Conservation (phyloP, 2,329 filamentous ascomycete species). For the Zasmidium citrigriseum region DNA sequence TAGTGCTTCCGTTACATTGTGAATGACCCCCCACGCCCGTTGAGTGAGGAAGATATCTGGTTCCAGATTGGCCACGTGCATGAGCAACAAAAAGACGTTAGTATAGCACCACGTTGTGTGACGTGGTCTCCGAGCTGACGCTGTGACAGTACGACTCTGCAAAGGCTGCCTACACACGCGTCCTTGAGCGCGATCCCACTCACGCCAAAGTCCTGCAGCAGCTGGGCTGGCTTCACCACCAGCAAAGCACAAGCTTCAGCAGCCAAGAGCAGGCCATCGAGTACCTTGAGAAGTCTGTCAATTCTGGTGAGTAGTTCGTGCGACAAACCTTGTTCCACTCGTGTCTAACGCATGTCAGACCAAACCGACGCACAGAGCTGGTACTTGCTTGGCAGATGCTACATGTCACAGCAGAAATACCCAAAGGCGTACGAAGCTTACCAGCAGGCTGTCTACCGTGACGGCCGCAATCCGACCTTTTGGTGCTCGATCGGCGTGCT, state of each 20-base stretch:
- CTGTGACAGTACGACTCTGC: slow-evolving; percentile 78
- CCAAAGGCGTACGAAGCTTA: slow-evolving; percentile 98
- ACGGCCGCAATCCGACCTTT: slow-evolving; percentile 96
- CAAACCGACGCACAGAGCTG: slow-evolving; percentile 96
- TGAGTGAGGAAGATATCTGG: slow-evolving; percentile 98
- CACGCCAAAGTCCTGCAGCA: slow-evolving; percentile 98
- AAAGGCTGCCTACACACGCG: slow-evolving; percentile 87
- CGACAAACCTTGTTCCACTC: background rate
- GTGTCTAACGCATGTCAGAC: slow-evolving; percentile 56
- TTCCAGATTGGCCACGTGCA: slow-evolving; percentile 99
- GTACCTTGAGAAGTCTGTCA: slow-evolving; percentile 94
- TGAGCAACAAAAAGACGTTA: slow-evolving; percentile 96
- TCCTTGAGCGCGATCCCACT: slow-evolving; percentile 90
- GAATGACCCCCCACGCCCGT: slow-evolving; percentile 81
- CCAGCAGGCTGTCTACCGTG: slow-evolving; percentile 96
- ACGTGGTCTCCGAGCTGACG: slow-evolving; percentile 29
- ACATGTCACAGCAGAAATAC: slow-evolving; percentile 99
- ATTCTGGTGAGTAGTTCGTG: slow-evolving; percentile 66
- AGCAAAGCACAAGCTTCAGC: slow-evolving; percentile 86
- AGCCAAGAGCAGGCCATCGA: slow-evolving; percentile 97
- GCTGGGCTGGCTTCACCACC: slow-evolving; percentile 95
- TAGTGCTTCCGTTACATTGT: slow-evolving; percentile 99
- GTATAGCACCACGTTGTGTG: slow-evolving; percentile 39
- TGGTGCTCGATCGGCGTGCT: slow-evolving; percentile 99
- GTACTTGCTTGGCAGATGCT: slow-evolving; percentile 96